Evolutionary conservation across 2,329 filamentous ascomycete species (phyloP), one percentile per base, ranked within the genome.

Genomic region (Ophiostoma ulmi): DNA sequence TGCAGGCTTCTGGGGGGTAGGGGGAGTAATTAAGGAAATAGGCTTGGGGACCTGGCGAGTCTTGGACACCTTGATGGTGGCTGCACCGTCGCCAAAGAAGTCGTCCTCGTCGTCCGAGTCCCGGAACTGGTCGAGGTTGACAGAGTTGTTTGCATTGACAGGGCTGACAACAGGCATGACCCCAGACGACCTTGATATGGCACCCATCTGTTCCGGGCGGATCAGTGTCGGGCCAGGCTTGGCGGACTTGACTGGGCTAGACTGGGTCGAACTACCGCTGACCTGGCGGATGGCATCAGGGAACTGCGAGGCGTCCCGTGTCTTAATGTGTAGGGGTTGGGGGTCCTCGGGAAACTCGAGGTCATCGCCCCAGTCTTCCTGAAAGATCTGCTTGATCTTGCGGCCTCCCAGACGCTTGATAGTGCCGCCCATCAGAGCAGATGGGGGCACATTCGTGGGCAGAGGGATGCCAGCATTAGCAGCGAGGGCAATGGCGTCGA

Each of bases 401-500:
- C 88, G 86, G 72, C 88, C 88, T 68, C 94, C 94, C 44, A 98
- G 84, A 75, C 94, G 86, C 81, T 96, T 97, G 77, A 98, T 98
- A 11, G 93, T 94, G 69, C 95, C 95, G 69, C 94, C 94, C 78
- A 95, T 87, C 61, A 99, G 83, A 39, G 95, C 95, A 26, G 94
- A 97, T 39, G 91, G 88, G 1, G 94, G 93, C 41, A 98, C 88
- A 77, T 94, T 94, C 69, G 87, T 84, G 38, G 95, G 95, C 70
- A 98, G 88, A 7, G 95, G 94, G 74, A 99, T 97, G 75, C 95
- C 95, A 36, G 93, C 94, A 78, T 89, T 90, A 77, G 93, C 91
- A 44, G 94, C 94, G 7, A 93, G 91, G 35, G 91, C 88, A 76
- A 99, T 94, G 72, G 95, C 94, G 77, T 96, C 91, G 75, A 90